Base-by-base conservation (phyloP, 768 basidiomycete species). In the Rhizopogon salebrosus region DNA sequence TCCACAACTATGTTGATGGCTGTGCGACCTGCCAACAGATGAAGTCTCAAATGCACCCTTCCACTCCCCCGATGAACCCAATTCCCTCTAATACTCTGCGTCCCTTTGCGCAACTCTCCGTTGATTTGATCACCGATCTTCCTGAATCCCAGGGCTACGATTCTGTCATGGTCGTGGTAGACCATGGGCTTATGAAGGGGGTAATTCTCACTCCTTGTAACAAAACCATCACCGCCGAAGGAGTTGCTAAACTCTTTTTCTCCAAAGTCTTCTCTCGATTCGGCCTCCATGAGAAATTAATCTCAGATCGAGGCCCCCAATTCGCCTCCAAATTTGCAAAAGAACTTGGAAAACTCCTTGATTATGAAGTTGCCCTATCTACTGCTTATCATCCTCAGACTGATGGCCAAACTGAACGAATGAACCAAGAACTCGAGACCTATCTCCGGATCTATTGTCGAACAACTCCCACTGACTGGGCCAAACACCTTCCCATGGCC, bases 361-460 rank as follows among this genome's bases (percentile, higher is more conserved):
- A 51, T 10, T 60, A 57, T 7, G 48, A 59, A 48, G 61, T 54
- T 1, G 51, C 57, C 10, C 49, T 65, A 7, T 67, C 64, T 8
- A 73, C 70, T 0, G 67, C 71, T 2, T 75, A 65, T 56, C 74
- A 75, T 40, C 74, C 70, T 3, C 64, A 70, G 42, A 62, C 67
- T 4, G 60, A 71, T 52, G 61, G 61, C 11, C 59, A 62, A 48
- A 63, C 60, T 2, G 64, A 64, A 48, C 2, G 56, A 10, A 24
- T 48, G 20, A 62, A 63, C 48, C 61, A 56, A 22, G 54, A 49
- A 18, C 22, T 64, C 0, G 56, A 56, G 7, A 29, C 31, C 4
- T 58, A 62, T 39, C 54, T 65, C 6, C 57, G 58, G 1, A 31
- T 49, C 6, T 64, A 53, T 41, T 49, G 40, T 6, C n/a, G 38